Percentiles rank a stretch among this genome's conserved stretches.
phyloP scores from a whole-genome alignment of 2,329 filamentous ascomycete genomes.

The Cladosporium sphaerospermum region DNA sequence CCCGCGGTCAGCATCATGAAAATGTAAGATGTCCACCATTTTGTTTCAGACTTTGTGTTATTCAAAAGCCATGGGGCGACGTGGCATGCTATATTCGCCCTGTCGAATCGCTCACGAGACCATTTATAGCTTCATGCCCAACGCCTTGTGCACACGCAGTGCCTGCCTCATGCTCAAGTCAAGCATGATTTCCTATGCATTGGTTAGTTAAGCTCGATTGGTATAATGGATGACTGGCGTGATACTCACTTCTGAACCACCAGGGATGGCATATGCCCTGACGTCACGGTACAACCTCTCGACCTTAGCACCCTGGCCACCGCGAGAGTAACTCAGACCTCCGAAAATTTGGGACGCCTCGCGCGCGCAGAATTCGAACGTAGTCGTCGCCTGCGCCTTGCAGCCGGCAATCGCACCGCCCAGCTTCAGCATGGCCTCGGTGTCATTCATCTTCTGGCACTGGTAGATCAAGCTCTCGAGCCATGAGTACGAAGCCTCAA shows the following conservation, averaged over 20 bases:
- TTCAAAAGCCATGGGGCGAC: too few species aligned
- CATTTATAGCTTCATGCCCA: conserved; percentile 88
- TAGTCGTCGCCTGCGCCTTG: conserved; percentile 89
- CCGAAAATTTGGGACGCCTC: conserved; percentile 98
- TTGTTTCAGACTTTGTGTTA: too few species aligned
- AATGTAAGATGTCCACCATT: too few species aligned
- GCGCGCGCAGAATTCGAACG: conserved; percentile 95
- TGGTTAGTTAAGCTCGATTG: neutral
- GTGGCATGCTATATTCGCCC: too few species aligned
- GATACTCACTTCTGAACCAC: conserved; percentile 97
- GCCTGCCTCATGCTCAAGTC: conserved; percentile 92
- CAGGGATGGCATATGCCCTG: conserved; percentile 87
- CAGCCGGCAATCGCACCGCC: conserved; percentile 88
- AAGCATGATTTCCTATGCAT: conserved; percentile 76
- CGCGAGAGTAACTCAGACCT: conserved; percentile 82
- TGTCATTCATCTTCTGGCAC: conserved; percentile 86
- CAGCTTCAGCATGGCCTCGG: conserved; percentile 90
- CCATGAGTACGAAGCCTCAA: conserved; percentile 96
- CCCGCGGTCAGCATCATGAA: too few species aligned
- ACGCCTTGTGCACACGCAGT: conserved; percentile 76
- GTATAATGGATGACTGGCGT: conserved; percentile 75
- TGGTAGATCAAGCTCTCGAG: conserved; percentile 93
- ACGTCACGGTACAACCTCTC: conserved; percentile 94
- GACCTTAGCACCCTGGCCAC: conserved; percentile 91
- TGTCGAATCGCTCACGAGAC: neutral